Evolutionary conservation across 768 basidiomycete genomes (phyloP), one percentile per base, ranked within the genome.

Genomic region (Paxillus involutus): DNA sequence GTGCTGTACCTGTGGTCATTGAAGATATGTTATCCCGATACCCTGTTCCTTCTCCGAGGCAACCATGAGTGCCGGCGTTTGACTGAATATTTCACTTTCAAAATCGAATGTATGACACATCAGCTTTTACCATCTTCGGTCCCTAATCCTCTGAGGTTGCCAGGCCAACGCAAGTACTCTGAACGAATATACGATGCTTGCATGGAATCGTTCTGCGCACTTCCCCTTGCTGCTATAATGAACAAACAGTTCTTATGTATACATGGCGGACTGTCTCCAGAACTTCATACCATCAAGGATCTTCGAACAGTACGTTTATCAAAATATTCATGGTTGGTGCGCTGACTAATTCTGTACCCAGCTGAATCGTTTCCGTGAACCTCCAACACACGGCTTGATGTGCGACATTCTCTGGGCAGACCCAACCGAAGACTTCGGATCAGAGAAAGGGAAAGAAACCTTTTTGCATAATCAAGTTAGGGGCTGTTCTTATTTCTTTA

Each of bases 171-270:
- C 74, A 88, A 89, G 70, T 89, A 89, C 67, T 86, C 85, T 7
- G 86, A 86, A 59, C 77, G 76, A n/a, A 74, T 89, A 53, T 89
- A 88, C 63, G 83, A 89, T 49, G 86, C 84, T 9, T 85, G 83
- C 75, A 85, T 87, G 81, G 80, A 85, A 40, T 81, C 82, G 1
- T 89, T 89, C 75, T 88, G 86, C 63, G 77, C 82, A 6, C 77
- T 89, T 3, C 86, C 86, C 1, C 74, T 89, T 5, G 87, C 86
- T 2, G 87, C 86, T 26, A 76, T 89, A 63, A 88, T 89, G 87
- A 88, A 88, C 74, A 87, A 87, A 64, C 86, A 89, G 63, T 89
- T 89, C 71, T 72, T 89, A 56, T 89, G 86, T 66, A 86, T 88
- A 48, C 86, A 89, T 48, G 86, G 86, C 33, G 86, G 86, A 16